These are phyloP conservation scores for Ceratocystis variospora DNA, from an alignment of 2,329 filamentous ascomycete genomes.

Conservation along the genomic window DNA sequence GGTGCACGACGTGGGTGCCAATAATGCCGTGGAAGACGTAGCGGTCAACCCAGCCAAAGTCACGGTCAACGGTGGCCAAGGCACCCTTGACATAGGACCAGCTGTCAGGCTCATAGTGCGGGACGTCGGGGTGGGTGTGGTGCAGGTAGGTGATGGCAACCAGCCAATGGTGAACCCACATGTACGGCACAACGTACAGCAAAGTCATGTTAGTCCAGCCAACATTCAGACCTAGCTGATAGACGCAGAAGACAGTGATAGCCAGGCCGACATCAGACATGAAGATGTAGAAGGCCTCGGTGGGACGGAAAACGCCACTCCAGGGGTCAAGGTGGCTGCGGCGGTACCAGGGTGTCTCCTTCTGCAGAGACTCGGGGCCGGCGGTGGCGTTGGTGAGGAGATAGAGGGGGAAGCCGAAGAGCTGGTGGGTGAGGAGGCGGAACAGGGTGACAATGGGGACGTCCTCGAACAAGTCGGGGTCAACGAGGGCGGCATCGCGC, in stretches of 20 bases:
- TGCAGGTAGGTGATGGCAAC: constrained; percentile 65
- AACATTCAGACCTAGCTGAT: constrained; percentile 34
- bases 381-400: constrained; percentile 45
- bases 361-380: constrained; percentile 36
- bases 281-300: constrained; percentile 42
- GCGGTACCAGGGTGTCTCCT: constrained; percentile 30
- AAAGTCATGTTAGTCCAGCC: constrained; percentile 39
- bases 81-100: constrained; percentile 53
- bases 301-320: constrained; percentile 45
- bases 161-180: constrained; percentile 60
- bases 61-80: constrained; percentile 48
- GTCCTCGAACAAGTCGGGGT: constrained; percentile 47
- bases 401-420: constrained; percentile 52
- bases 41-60: constrained; percentile 50
- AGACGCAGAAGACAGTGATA: constrained; percentile 38
- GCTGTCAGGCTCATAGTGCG: constrained; percentile 43
- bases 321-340: constrained; percentile 48
- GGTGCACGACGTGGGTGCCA: constrained; percentile 50
- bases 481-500: constrained; percentile 27
- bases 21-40: constrained; percentile 55
- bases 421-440: constrained; percentile 46
- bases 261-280: constrained; percentile 47
- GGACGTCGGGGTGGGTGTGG: constrained; percentile 41
- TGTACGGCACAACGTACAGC: constrained; percentile 50
- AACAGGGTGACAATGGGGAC: constrained; percentile 43